Conservation (phyloP, 257 asterid genomes). For the Cinchona pubescens region DNA sequence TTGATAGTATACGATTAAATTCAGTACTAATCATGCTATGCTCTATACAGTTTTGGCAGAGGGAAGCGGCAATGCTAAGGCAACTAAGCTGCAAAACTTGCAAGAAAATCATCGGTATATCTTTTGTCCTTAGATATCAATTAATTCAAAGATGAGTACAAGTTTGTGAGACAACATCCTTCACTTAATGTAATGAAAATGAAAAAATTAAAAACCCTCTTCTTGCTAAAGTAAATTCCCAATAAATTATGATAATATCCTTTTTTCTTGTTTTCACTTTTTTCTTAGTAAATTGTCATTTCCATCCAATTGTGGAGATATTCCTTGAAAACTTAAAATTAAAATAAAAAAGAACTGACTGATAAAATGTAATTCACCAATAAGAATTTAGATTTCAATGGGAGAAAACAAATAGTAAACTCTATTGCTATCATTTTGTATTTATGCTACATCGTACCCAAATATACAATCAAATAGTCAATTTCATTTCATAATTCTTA, state of each 20-base stretch:
- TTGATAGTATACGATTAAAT: too few species aligned
- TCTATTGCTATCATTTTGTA: not conserved
- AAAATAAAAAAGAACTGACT: not conserved
- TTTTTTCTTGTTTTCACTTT: not conserved
- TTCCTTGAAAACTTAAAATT: not conserved
- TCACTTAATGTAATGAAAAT: not conserved
- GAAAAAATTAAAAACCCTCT: not conserved
- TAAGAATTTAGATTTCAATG: too few species aligned
- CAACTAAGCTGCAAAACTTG: slow-evolving; percentile 63
- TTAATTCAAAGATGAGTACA: not conserved
- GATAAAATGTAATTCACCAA: not conserved
- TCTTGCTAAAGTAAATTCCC: not conserved
- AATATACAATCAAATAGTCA: not conserved
- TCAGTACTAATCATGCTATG: slow-evolving; percentile 17
- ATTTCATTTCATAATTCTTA: not conserved
- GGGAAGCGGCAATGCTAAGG: slow-evolving; percentile 56
- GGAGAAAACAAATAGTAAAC: not conserved
- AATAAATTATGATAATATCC: not conserved
- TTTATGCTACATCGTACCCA: too few species aligned
- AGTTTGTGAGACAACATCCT: not conserved
- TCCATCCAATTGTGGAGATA: not conserved
- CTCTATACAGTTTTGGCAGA: slow-evolving; percentile 62
- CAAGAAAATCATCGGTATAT: slow-evolving; percentile 62
- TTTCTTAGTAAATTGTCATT: not conserved
- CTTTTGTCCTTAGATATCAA: not conserved